phyloP scores from a whole-genome alignment of 148 eudicot genomes.

The Gaultheria prostrata region DNA sequence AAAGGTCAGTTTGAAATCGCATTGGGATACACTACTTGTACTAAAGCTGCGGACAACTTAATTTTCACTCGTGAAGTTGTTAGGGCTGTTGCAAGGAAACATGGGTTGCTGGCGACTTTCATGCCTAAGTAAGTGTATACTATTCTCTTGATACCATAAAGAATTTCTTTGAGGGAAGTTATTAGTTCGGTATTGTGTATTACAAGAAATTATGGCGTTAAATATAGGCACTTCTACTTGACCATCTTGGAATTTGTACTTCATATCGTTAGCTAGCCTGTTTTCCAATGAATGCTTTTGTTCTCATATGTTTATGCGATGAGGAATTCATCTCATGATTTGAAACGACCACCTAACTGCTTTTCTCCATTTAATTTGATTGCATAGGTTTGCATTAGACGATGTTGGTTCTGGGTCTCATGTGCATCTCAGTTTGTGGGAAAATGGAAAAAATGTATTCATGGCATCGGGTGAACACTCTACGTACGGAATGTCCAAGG shows the following conservation, averaged over 20 bases:
- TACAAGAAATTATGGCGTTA: conserved; percentile 7
- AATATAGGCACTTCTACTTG: not conserved
- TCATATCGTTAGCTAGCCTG: not conserved
- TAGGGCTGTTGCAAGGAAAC: conserved; percentile 85
- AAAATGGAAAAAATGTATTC: conserved; percentile 79
- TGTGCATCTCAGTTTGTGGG: conserved; percentile 89
- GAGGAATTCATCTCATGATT: not conserved
- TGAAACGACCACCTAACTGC: not conserved
- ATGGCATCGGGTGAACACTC: conserved; percentile 56
- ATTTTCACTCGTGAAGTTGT: conserved; percentile 73
- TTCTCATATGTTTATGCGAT: not conserved
- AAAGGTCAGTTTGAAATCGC: conserved; percentile 90
- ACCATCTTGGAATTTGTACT: not conserved
- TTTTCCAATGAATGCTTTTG: not conserved
- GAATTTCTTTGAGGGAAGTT: not conserved
- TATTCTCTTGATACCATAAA: not conserved
- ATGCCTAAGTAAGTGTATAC: conserved; percentile 71
- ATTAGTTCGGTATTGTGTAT: not conserved
- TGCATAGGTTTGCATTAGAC: conserved; percentile 61
- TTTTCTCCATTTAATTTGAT: conserved; percentile 18
- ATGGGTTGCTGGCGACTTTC: conserved; percentile 88
- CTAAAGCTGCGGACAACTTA: conserved; percentile 75
- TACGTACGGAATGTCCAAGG: conserved; percentile 69
- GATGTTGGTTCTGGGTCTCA: conserved; percentile 96
- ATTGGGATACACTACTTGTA: conserved; percentile 58